Percentiles rank a stretch among this genome's conserved stretches.
phyloP scores from a whole-genome alignment of 2,329 filamentous ascomycete genomes.

The Fusarium tjaetaba region DNA sequence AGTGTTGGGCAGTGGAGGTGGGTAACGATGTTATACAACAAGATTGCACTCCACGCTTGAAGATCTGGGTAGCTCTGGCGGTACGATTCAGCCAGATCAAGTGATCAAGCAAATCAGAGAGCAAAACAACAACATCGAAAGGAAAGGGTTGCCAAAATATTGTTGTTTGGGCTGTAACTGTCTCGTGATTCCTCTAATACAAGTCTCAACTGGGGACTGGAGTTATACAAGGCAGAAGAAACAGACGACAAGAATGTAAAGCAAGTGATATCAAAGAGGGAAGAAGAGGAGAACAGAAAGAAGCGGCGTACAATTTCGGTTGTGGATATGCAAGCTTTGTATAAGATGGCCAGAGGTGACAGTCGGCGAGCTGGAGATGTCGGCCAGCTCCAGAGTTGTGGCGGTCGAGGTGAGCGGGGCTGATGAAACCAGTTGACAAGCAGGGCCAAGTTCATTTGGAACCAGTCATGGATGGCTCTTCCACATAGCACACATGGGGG shows the following conservation, averaged over 20 bases:
- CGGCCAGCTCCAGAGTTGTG: slow-evolving; percentile 57
- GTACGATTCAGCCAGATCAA: background rate
- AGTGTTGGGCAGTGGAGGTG: background rate
- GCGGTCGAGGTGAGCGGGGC: slow-evolving; percentile 53
- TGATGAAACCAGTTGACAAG: slow-evolving; percentile 54
- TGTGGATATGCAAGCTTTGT: slow-evolving; percentile 39
- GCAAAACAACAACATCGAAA: background rate
- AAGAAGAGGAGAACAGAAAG: slow-evolving; percentile 34
- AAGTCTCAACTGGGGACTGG: background rate
- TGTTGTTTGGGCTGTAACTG: background rate
- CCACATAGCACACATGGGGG: slow-evolving; percentile 45
- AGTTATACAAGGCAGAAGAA: background rate
- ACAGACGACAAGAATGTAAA: background rate
- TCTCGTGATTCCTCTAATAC: background rate
- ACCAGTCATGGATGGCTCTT: slow-evolving; percentile 50
- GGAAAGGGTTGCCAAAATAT: background rate
- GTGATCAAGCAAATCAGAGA: background rate
- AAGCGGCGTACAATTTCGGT: slow-evolving; percentile 35
- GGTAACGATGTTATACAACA: background rate
- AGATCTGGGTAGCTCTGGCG: background rate
- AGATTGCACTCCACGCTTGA: background rate
- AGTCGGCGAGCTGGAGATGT: slow-evolving; percentile 55
- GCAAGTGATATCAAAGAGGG: slow-evolving; percentile 1
- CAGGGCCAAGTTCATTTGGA: slow-evolving; percentile 58
- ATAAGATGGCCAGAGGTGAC: slow-evolving; percentile 35